Evolutionary conservation across 179 eudicot genomes (phyloP).

Genomic region (Silene noctiflora): DNA sequence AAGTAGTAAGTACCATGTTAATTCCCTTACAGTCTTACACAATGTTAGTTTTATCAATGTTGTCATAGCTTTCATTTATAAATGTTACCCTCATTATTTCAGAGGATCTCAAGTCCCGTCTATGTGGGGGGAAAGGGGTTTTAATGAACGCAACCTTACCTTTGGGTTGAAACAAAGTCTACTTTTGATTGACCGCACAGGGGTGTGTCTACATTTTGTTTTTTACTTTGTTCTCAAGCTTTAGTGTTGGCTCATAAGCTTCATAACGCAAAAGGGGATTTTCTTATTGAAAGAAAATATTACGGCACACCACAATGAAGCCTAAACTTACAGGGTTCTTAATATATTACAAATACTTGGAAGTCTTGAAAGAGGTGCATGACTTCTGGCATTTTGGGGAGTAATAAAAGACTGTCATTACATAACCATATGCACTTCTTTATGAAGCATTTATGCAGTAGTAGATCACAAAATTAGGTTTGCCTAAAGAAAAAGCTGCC

Average conservation of each 20-base stretch:
- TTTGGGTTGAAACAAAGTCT: too few species aligned
- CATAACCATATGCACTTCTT: not conserved
- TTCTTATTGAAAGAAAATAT: not conserved
- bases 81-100: too few species aligned
- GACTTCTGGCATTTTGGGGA: not conserved
- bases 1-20: not conserved
- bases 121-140: not conserved
- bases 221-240: too few species aligned
- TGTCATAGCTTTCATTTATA: too few species aligned
- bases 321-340: not conserved
- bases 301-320: not conserved
- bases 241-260: too few species aligned
- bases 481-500: not conserved
- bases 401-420: not conserved
- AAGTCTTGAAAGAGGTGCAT: not conserved
- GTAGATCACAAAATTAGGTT: not conserved
- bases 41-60: not conserved
- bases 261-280: too few species aligned
- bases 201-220: too few species aligned
- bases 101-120: not conserved
- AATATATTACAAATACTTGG: not conserved
- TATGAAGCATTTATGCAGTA: not conserved
- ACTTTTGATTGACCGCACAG: too few species aligned
- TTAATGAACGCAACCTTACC: not conserved
- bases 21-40: not conserved